phyloP scores from a whole-genome alignment of 768 basidiomycete species.

The Lentinula guzmanii region DNA sequence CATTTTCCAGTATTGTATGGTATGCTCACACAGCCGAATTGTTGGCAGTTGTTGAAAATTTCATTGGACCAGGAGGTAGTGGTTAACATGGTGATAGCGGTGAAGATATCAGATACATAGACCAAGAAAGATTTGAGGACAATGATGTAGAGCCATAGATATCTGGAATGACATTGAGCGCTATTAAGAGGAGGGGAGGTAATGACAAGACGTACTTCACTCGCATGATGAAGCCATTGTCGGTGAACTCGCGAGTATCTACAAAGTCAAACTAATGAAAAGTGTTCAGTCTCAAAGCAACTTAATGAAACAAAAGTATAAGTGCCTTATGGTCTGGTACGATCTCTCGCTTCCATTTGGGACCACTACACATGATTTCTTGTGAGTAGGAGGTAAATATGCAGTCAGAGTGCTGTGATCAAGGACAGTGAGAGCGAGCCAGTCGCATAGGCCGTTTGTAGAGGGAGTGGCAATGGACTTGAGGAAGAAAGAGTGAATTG shows the following conservation, averaged over 20 bases:
- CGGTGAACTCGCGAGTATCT: slow-evolving; percentile 87
- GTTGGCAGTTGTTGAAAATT: slow-evolving; percentile 73
- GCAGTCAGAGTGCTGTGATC: slow-evolving; percentile 17
- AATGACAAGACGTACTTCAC: slow-evolving; percentile 53
- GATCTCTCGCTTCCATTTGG: slow-evolving; percentile 94
- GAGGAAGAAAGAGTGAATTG: slow-evolving; percentile 18
- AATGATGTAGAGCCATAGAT: slow-evolving; percentile 88
- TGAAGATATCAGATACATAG: slow-evolving; percentile 96
- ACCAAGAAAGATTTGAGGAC: slow-evolving; percentile 95
- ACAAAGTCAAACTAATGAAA: slow-evolving; percentile 86
- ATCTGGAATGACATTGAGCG: slow-evolving; percentile 39
- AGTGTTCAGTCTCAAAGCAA: slow-evolving; percentile 15
- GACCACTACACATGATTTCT: slow-evolving; percentile 57
- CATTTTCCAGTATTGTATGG: slow-evolving; percentile 89
- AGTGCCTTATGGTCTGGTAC: slow-evolving; percentile 96
- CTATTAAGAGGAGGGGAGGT: background rate
- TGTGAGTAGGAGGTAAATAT: slow-evolving; percentile 16
- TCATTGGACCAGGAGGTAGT: slow-evolving; percentile 87
- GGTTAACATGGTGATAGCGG: slow-evolving; percentile 93
- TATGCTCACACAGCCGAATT: slow-evolving; percentile 73
- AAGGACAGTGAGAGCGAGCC: slow-evolving; percentile 36
- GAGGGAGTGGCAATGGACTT: slow-evolving; percentile 13
- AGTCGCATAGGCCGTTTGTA: slow-evolving; percentile 35
- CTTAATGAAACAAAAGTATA: background rate
- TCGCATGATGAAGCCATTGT: slow-evolving; percentile 82